A percentile compares a stretch with the other conserved stretches of the same genome.
phyloP scores from a whole-genome alignment of 2,329 filamentous ascomycete genomes.

The Colletotrichum liaoningense region DNA sequence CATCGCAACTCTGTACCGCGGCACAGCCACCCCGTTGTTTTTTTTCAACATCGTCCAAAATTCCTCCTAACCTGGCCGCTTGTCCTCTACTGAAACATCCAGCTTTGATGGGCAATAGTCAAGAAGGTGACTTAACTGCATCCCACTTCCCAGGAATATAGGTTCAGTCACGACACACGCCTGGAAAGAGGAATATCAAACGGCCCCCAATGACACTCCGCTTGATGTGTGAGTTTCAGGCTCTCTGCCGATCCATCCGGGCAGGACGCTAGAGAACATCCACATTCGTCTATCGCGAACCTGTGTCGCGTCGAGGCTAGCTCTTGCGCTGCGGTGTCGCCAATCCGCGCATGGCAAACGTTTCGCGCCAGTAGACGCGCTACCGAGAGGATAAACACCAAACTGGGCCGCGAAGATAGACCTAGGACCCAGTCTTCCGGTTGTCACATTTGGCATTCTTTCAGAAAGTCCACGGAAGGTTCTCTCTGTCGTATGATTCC shows the following conservation, averaged over 20 bases:
- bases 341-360: not conserved
- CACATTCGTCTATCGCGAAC: conserved; percentile 2
- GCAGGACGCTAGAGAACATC: conserved; percentile 11
- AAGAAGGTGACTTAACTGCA: not conserved
- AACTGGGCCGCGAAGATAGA: not conserved
- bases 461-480: not conserved
- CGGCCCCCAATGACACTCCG: not conserved
- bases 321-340: not conserved
- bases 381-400: not conserved
- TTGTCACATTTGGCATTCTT: not conserved
- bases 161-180: not conserved
- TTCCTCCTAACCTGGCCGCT: not conserved
- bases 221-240: conserved; percentile 12
- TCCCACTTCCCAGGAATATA: not conserved
- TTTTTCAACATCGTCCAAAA: conserved; percentile 4
- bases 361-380: not conserved
- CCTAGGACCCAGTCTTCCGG: not conserved
- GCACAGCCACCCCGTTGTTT: conserved; percentile 1
- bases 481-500: not conserved
- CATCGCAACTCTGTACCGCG: conserved; percentile 22
- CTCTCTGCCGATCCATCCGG: conserved; percentile 17
- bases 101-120: too few relatives aligned
- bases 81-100: not conserved
- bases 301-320: not conserved
- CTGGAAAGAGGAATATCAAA: not conserved